Evolutionary conservation across 1,284 basidiomycete genomes (phyloP), one percentile per base, ranked within the genome.

Genomic region (Naganishia sp.): DNA sequence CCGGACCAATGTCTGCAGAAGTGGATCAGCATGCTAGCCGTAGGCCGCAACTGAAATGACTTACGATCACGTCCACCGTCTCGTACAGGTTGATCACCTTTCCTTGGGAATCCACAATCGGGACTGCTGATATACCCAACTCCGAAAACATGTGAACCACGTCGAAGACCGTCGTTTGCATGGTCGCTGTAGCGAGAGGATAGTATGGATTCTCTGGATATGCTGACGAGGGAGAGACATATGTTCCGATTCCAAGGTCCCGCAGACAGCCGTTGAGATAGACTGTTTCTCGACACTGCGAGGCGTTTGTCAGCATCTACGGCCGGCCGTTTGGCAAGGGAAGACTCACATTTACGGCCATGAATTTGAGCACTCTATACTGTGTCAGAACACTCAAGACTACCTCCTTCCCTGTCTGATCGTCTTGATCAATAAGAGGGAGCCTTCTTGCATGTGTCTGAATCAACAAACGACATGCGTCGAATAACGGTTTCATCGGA

Each of bases 81-180:
- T 99, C 96, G 78, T 99, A 99, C 51, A 99, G 80, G 77, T 99
- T 95, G 66, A 99, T 86, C 41, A 99, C 96, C 65, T 94, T 86
- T 10, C 95, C 96, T 3, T 94, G 86, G 66, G 91, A 88, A 74
- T 97, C 92, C 25, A 99, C 84, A 74, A 99, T 97, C 3, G 96
- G 96, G 11, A 99, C 95, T 2, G 95, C 94, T 25, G 92, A 95
- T 72, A 99, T 97, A 17, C 93, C 90, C 42, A 89, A 85, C 77
- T 95, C 92, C 0, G 92, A 96, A 77, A 99, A 99, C 89, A 97
- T 94, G 77, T 99, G 96, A 0, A 99, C 96, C 57, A 99, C 92
- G 75, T 98, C 94, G 74, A 97, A 97, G 0, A 99, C 96, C 21
- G 92, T 90, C 1, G 95, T 98, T 69, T 88, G 83, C 72, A 97